Evolutionary conservation across 2,329 filamentous ascomycete genomes (phyloP), one percentile per base, ranked within the genome.

Genomic region (Calycina herbarum): DNA sequence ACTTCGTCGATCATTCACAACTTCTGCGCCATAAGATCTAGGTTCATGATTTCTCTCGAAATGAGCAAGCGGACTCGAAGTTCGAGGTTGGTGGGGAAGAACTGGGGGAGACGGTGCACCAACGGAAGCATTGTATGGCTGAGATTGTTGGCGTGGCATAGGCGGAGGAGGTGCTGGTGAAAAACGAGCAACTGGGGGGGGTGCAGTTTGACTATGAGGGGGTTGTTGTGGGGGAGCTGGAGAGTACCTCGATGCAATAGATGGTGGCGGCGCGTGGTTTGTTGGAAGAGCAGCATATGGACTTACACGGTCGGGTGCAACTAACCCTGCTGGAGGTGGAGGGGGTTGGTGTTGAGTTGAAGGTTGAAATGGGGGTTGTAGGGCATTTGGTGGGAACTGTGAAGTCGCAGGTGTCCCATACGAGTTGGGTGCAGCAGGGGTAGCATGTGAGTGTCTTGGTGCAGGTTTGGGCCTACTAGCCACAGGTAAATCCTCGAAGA

Each of bases 401-500:
- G 64, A 15, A 63, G 51, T 58, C 2, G 57, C 60, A 59, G 70
- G 65, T 10, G 68, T 66, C 10, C 66, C 60, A 61, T 70, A 71
- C 24, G 65, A 71, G 62, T 7, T 69, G 13, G 42, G 17, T 15
- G 56, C 8, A 33, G 17, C 42, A n/a, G 57, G 57, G 42, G 45
- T 71, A 35, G 64, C 51, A 42, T 64, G 71, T 2, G 73, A 69
- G 57, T 85, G 83, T 63, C 86, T 82, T 1, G 86, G 85, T 29
- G 83, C 82, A 20, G 87, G 85, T 31, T 89, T 85, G n/a, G 87
- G 83, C 73, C 83, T 89, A 3, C 85, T 78, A 1, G 83, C 77
- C 61, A 89, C 77, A 0, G 91, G 91, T 27, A 94, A 80, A 63
- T 94, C 91, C 77, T 94, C 91, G 70, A 93, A 94, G 76, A 94